Base-by-base conservation (phyloP, 2,329 filamentous ascomycete genomes). In the Cyphellophora europaea region DNA sequence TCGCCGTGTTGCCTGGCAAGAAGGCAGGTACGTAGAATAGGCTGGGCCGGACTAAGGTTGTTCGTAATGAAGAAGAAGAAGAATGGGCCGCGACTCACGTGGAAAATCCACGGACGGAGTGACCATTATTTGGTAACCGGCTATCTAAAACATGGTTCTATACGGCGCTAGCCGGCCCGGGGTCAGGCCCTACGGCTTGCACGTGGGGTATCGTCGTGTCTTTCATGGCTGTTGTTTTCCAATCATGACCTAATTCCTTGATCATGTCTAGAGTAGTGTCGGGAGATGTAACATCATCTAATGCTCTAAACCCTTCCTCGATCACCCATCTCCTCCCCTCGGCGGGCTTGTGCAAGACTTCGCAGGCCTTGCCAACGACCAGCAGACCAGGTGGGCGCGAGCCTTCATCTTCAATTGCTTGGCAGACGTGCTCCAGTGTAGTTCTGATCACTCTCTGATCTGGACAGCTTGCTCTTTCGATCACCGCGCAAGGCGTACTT, bases 381-480 rank as follows among this genome's bases (percentile, higher is more conserved):
- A 98, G 62, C 40, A 98, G 57, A 0, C 91, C 91, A 0, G 91
- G 91, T 11, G 91, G 91, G 21, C 89, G 68, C 47, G 82, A 91
- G 0, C 91, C 91, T 52, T 93, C 86, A 32, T 83, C 77, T 55
- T 95, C 87, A 30, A 98, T 78, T 0, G 91, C 91, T 34, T 77
- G 71, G 15, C 72, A 82, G 1, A 96, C 85, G 49, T 81, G 72
- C 48, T 78, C 72, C 15, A 98, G 62, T 1, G 86, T 94, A 2
- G 87, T 91, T 37, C 91, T 71, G 17, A 98, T 88, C 11, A 98
- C 84, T 32, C 89, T 71, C 63, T 98, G 91, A 54, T 98, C 91
- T 0, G 86, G 82, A 54, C 91, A 98, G 42, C 84, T 93, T 5
- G 91, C 91, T 21, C 91, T 73, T 61, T 98, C 91, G 36, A 98